Evolutionary conservation across 176 grass and related monocot species (phyloP).

Genomic region (Echinochloa phyllopogon): DNA sequence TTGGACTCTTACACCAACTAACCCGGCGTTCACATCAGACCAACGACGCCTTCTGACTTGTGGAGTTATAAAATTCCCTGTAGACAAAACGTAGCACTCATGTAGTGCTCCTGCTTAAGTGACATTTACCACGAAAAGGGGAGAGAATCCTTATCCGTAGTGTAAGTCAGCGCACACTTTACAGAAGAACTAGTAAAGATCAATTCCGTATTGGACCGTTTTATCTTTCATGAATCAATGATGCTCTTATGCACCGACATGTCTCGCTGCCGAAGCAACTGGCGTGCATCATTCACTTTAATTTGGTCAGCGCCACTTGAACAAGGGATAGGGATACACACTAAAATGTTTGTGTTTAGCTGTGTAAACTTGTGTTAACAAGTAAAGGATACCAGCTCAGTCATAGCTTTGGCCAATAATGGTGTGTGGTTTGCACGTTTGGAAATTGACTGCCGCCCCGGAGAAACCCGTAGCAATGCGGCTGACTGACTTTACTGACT

Average conservation of each 20-base stretch:
- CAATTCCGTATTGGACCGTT: not conserved
- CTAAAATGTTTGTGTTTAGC: not conserved
- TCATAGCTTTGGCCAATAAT: not conserved
- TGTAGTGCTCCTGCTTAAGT: not conserved
- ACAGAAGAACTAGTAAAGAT: not conserved
- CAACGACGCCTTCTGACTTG: not conserved
- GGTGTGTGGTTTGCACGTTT: not conserved
- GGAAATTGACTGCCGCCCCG: not conserved
- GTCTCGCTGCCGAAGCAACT: not conserved
- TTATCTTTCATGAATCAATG: not conserved
- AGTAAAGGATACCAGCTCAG: not conserved
- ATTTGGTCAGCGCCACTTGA: not conserved
- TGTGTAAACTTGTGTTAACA: not conserved
- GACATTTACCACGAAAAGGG: not conserved
- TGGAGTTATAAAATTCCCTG: not conserved
- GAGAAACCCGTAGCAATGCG: not conserved
- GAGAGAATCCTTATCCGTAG: not conserved
- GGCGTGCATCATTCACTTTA: not conserved
- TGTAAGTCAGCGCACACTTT: not conserved
- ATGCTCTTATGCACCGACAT: not conserved
- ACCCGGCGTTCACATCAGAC: constrained; percentile 25
- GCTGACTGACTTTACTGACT: no score
- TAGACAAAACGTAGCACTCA: not conserved
- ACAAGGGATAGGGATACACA: not conserved
- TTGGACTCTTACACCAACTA: not conserved